Evolutionary conservation across 2,329 filamentous ascomycete species (phyloP).

Genomic region (Chaetomiaceae sp.): DNA sequence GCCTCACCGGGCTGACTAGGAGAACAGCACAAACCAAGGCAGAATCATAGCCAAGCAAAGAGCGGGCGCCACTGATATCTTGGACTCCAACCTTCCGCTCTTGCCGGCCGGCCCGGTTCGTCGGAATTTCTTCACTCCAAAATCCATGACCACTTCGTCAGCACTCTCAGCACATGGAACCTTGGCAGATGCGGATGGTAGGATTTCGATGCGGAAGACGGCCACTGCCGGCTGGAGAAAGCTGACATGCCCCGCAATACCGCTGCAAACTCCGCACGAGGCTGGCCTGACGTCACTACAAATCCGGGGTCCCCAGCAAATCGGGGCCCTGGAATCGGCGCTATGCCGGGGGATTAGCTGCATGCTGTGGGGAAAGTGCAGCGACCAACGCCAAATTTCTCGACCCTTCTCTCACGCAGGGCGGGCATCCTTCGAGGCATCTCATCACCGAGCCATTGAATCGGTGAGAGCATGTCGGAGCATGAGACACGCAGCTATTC

Average conservation of each 20-base stretch:
- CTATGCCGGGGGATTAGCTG: slow-evolving; percentile 19
- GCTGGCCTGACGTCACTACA: slow-evolving; percentile 25
- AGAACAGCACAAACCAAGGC: neutral
- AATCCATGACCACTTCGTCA: no score
- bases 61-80: slow-evolving; percentile 10
- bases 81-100: neutral
- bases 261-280: slow-evolving; percentile 10
- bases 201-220: neutral
- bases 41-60: slow-evolving; percentile 3
- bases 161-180: no score
- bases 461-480: neutral
- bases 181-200: neutral
- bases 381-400: neutral
- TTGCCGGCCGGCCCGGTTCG: neutral
- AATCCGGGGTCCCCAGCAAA: slow-evolving; percentile 13
- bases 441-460: neutral
- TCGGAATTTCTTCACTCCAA: neutral
- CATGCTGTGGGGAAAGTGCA: slow-evolving; percentile 4
- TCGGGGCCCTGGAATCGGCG: slow-evolving; percentile 17
- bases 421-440: no score
- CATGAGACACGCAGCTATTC: neutral
- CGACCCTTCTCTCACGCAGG: neutral
- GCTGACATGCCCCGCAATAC: slow-evolving; percentile 4
- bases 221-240: neutral
- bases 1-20: neutral